Evolutionary conservation across 495 filamentous ascomycete genomes (phyloP).

Genomic region (Trichodelitschia bisporula): DNA sequence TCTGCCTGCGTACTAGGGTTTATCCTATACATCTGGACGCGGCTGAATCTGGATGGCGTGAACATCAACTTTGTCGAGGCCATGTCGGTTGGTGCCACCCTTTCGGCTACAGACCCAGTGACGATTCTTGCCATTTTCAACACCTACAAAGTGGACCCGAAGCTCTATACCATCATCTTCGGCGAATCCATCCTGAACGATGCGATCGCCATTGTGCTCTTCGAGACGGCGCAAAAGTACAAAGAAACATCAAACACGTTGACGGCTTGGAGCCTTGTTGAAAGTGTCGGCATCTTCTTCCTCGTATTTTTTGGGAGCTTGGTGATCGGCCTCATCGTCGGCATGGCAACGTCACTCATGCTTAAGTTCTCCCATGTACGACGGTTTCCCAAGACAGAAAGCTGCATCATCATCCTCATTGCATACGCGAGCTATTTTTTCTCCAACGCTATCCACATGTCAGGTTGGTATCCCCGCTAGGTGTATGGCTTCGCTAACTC

Average conservation of each 20-base stretch:
- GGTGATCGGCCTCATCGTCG: slow-evolving; percentile 65
- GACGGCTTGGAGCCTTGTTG: slow-evolving; percentile 53
- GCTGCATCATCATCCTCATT: slow-evolving; percentile 76
- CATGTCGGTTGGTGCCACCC: slow-evolving; percentile 80
- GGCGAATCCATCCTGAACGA: slow-evolving; percentile 96
- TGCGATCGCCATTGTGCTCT: slow-evolving; percentile 92
- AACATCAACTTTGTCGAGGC: slow-evolving; percentile 80
- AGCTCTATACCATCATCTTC: slow-evolving; percentile 94
- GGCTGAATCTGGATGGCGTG: slow-evolving; percentile 61
- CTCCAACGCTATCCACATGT: slow-evolving; percentile 79
- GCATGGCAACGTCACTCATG: slow-evolving; percentile 60
- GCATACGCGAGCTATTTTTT: slow-evolving; percentile 96
- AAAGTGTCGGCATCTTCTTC: slow-evolving; percentile 85
- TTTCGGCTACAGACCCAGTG: slow-evolving; percentile 91
- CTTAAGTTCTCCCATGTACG: slow-evolving; percentile 86
- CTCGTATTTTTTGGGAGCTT: slow-evolving; percentile 88
- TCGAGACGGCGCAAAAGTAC: slow-evolving; percentile 88
- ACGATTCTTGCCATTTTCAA: slow-evolving; percentile 98
- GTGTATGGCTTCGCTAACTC: slow-evolving; percentile 1
- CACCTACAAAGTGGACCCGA: slow-evolving; percentile 94
- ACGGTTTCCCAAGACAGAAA: slow-evolving; percentile 88
- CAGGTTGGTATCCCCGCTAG: slow-evolving; percentile 35
- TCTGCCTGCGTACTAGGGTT: slow-evolving; percentile 80
- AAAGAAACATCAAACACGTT: slow-evolving; percentile 32
- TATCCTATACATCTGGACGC: slow-evolving; percentile 70